These are phyloP conservation scores for Cytospora schulzeri DNA, from an alignment of 2,329 filamentous ascomycete species.

Conservation along the genomic window DNA sequence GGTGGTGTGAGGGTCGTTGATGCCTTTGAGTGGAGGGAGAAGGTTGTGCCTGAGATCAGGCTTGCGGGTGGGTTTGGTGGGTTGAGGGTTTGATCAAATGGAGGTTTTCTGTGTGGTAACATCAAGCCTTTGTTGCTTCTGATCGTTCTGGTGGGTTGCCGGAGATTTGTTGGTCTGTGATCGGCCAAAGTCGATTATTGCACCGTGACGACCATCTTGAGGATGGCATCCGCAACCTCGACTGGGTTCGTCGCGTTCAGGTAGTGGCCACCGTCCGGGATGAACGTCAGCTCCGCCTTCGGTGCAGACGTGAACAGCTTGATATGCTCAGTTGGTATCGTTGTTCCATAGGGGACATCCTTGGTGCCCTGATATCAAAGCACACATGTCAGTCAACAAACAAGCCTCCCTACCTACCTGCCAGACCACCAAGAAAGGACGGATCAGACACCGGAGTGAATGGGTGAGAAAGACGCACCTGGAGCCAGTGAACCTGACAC, in stretches of 20 bases:
- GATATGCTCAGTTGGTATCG: slow-evolving; percentile 50
- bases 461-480: slow-evolving; percentile 40
- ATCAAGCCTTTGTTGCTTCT: not conserved
- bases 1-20: slow-evolving; percentile 42
- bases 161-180: not conserved
- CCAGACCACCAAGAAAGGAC: not conserved
- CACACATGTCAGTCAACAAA: not conserved
- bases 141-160: not conserved
- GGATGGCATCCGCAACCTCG: slow-evolving; percentile 48
- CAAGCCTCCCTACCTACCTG: too few relatives aligned
- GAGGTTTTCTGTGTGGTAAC: not conserved
- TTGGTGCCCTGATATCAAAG: slow-evolving; percentile 42
- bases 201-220: slow-evolving; percentile 41
- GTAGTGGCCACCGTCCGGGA: slow-evolving; percentile 52
- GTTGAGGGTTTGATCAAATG: slow-evolving; percentile 7
- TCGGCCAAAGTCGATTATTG: not conserved
- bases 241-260: slow-evolving; percentile 51
- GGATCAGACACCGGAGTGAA: not conserved
- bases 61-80: slow-evolving; percentile 25
- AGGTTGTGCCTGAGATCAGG: slow-evolving; percentile 9
- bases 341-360: slow-evolving; percentile 47
- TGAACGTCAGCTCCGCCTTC: slow-evolving; percentile 45
- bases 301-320: slow-evolving; percentile 50
- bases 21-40: slow-evolving; percentile 37
- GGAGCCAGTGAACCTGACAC: slow-evolving; percentile 56